Base-by-base conservation (phyloP, 176 grass and related monocot genomes). In the Oryza glaberrima region DNA sequence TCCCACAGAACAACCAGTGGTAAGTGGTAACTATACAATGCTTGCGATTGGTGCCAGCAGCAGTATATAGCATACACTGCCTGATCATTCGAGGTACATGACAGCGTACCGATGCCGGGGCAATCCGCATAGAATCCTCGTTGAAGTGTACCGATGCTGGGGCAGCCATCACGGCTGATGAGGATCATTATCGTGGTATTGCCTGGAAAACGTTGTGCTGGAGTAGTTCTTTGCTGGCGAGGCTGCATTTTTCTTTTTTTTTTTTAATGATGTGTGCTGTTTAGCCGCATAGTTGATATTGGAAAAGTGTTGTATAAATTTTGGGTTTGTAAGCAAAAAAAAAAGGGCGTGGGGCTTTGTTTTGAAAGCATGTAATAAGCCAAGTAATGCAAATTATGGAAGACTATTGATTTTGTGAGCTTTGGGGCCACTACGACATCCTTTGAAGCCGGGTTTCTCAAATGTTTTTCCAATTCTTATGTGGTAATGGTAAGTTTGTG, bases 281-380 rank as follows among this genome's bases (percentile, higher is more conserved):
- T 79, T 9, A 26, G 45, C 45, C 78, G 19, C 71, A 69, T 87
- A 36, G 69, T 83, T 87, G 74, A 90, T 90, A 75, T 69, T 49
- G 75, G 79, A 69, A 64, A 75, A 69, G 40, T 90, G 81, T 65
- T 80, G 84, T 87, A 76, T 76, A 91, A 79, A 45, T 91, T 84
- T 87, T 87, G 76, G 77, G 80, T 76, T 87, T 82, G 69, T 64
- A 76, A 75, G 63, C 74, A 73, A 74, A 52, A 52, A 52, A 70
- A 52, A 70, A 75, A 43, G 65, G 46, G 36, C 41, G 1, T 70
- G 64, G 75, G 32, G 84, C 11, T 83, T 80, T 49, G 49, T 81
- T 89, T 68, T 54, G 20, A 38, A 58, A 70, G 80, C 52, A 41
- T 84, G 89, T 84, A 87, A 90, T 90, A 90, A 90, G 89, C 23